These are phyloP conservation scores for Diutina pseudorugosa DNA, from an alignment of 1,139 yeast species.

Conservation along the genomic window DNA sequence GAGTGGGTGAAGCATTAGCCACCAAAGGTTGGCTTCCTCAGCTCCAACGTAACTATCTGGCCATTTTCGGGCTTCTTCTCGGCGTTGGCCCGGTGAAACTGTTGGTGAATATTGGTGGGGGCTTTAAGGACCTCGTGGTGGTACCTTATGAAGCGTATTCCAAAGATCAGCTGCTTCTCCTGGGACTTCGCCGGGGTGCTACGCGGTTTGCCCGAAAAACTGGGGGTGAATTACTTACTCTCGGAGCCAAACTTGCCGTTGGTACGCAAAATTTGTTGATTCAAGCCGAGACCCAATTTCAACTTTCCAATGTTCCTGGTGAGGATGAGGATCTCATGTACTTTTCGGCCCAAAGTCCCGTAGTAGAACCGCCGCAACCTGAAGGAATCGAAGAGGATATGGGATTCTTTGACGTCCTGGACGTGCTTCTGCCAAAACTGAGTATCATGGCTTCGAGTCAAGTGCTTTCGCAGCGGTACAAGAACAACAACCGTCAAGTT, in stretches of 20 bases:
- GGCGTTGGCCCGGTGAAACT: constrained; percentile 81
- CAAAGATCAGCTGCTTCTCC: constrained; percentile 56
- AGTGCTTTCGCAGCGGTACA: background rate
- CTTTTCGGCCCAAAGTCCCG: background rate
- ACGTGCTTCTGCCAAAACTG: background rate
- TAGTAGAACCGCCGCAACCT: background rate
- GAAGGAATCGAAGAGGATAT: background rate
- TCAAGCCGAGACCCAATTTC: background rate
- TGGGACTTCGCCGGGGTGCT: constrained; percentile 72
- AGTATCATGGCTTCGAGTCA: constrained; percentile 1
- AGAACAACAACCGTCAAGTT: background rate
- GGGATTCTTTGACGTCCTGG: background rate
- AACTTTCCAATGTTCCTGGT: background rate
- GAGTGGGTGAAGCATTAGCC: constrained; percentile 42
- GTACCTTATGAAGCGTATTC: constrained; percentile 66
- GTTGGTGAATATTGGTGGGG: constrained; percentile 65
- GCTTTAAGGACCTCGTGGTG: constrained; percentile 60
- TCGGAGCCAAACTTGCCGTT: constrained; percentile 79
- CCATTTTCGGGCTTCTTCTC: constrained; percentile 41
- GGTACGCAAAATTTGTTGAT: constrained; percentile 69
- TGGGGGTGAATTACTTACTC: constrained; percentile 64
- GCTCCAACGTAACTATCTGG: background rate
- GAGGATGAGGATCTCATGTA: background rate
- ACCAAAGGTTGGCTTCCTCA: constrained; percentile 1
- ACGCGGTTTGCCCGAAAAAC: constrained; percentile 68